phyloP scores from a whole-genome alignment of 352 stramenopile species.

The Globisporangium perplexum region DNA sequence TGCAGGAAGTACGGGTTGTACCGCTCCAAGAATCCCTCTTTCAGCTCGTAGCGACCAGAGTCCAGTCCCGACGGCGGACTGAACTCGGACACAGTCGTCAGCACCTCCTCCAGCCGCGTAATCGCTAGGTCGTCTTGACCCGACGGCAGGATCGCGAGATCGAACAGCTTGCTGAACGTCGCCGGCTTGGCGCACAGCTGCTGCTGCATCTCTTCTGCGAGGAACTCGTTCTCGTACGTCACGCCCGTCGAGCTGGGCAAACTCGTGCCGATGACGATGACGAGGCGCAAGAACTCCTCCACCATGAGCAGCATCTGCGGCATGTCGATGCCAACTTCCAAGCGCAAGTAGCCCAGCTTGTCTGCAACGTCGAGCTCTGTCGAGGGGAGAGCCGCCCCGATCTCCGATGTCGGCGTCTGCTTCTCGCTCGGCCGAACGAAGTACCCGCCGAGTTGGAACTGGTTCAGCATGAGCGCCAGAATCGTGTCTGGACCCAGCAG shows the following conservation, averaged over 20 bases:
- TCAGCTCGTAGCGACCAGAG: slow-evolving; percentile 74
- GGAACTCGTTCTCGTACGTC: slow-evolving; percentile 64
- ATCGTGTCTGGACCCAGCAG: slow-evolving; percentile 61
- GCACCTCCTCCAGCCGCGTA: slow-evolving; percentile 49
- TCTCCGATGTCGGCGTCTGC: neutral
- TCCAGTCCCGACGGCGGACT: slow-evolving; percentile 68
- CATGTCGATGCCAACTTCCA: slow-evolving; percentile 62
- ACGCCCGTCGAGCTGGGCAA: slow-evolving; percentile 53
- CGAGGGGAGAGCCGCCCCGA: slow-evolving; percentile 1
- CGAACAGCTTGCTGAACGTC: slow-evolving; percentile 79
- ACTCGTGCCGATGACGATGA: slow-evolving; percentile 75
- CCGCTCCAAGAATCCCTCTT: slow-evolving; percentile 57
- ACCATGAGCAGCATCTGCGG: slow-evolving; percentile 73
- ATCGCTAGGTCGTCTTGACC: slow-evolving; percentile 80
- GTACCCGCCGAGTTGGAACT: slow-evolving; percentile 68
- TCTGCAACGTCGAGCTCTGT: slow-evolving; percentile 13
- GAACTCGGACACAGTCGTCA: slow-evolving; percentile 67
- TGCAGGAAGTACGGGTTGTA: slow-evolving; percentile 88
- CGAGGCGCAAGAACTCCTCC: slow-evolving; percentile 75
- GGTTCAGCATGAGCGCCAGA: slow-evolving; percentile 67
- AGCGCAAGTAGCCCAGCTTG: slow-evolving; percentile 32
- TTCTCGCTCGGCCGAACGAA: slow-evolving; percentile 27
- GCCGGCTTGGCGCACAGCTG: slow-evolving; percentile 75
- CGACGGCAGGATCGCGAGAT: slow-evolving; percentile 73
- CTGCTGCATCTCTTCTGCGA: slow-evolving; percentile 82